A percentile compares a stretch with the other conserved stretches of the same genome.
phyloP scores from a whole-genome alignment of 2,329 filamentous ascomycete species.

The Epichloe aotearoae region DNA sequence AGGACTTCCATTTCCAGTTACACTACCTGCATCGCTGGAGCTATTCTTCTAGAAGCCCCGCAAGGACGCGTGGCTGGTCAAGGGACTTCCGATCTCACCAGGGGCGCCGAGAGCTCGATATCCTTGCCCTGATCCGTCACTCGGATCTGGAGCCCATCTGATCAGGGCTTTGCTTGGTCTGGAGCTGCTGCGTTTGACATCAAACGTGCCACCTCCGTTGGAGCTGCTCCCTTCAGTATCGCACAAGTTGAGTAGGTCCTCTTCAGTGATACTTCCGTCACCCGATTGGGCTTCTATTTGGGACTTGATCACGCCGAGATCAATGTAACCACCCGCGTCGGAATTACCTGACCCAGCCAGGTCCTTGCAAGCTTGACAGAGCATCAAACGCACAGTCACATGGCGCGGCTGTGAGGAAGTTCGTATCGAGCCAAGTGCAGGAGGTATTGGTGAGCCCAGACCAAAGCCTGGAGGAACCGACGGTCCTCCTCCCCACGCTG shows the following conservation, averaged over 20 bases:
- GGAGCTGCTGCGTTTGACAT: constrained; percentile 41
- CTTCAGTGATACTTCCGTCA: constrained; percentile 27
- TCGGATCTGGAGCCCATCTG: constrained; percentile 42
- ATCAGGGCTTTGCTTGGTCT: constrained; percentile 29
- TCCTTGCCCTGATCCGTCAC: constrained; percentile 25
- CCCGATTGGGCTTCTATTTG: constrained; percentile 44
- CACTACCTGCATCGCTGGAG: constrained; percentile 5
- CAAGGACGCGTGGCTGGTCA: constrained; percentile 30
- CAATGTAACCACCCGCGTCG: constrained; percentile 52
- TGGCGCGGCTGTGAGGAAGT: constrained; percentile 44
- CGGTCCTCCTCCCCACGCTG: constrained; percentile 26
- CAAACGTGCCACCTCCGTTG: constrained; percentile 86
- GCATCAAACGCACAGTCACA: constrained; percentile 55
- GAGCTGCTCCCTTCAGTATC: constrained; percentile 78
- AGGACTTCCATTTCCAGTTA: constrained; percentile 6
- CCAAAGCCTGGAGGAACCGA: constrained; percentile 21
- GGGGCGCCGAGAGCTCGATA: constrained; percentile 41
- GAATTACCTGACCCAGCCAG: constrained; percentile 26
- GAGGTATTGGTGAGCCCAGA: constrained; percentile 18
- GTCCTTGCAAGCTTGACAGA: constrained; percentile 66
- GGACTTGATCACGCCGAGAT: constrained; percentile 53
- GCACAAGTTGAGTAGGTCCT: constrained; percentile 70
- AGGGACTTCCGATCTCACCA: constrained; percentile 58
- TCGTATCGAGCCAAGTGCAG: constrained; percentile 17
- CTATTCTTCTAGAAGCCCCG: constrained; percentile 20